A percentile compares a stretch with the other conserved stretches of the same genome.
Conservation (phyloP, 257 asterid genomes). For the Nicotiana tomentosiformis region DNA sequence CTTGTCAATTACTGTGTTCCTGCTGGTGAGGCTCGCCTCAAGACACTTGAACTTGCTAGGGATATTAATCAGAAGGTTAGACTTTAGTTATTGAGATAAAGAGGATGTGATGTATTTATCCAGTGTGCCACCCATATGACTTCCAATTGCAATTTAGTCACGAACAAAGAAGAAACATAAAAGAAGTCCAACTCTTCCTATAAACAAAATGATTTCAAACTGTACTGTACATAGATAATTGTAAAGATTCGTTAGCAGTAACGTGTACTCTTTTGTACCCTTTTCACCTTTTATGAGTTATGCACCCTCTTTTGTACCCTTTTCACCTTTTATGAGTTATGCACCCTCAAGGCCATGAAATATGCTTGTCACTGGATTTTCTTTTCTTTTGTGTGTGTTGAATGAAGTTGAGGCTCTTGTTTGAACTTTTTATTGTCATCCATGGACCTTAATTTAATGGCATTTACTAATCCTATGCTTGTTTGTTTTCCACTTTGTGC, state of each 20-base stretch:
- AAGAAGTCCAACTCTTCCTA: neutral
- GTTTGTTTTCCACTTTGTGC: conserved; percentile 8
- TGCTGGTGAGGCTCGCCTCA: conserved; percentile 65
- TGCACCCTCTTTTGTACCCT: neutral
- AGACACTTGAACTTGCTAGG: conserved; percentile 82
- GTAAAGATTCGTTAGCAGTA: neutral
- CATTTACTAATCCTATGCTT: neutral
- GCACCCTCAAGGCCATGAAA: neutral
- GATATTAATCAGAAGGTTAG: conserved; percentile 72
- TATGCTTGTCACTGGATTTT: conserved; percentile 15
- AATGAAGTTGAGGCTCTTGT: neutral
- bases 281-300: neutral
- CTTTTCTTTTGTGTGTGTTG: conserved; percentile 39
- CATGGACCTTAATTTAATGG: neutral
- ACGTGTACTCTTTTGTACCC: neutral
- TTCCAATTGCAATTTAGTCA: neutral
- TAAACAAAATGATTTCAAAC: neutral
- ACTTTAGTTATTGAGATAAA: neutral
- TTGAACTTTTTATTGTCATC: neutral
- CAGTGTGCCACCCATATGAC: neutral
- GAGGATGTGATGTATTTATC: neutral
- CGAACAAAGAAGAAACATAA: neutral
- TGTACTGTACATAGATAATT: neutral
- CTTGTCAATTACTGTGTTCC: conserved; percentile 84
- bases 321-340: neutral